These are phyloP conservation scores for Cenchrus purpureus DNA, from an alignment of 176 grass and related monocot species.

Conservation along the genomic window DNA sequence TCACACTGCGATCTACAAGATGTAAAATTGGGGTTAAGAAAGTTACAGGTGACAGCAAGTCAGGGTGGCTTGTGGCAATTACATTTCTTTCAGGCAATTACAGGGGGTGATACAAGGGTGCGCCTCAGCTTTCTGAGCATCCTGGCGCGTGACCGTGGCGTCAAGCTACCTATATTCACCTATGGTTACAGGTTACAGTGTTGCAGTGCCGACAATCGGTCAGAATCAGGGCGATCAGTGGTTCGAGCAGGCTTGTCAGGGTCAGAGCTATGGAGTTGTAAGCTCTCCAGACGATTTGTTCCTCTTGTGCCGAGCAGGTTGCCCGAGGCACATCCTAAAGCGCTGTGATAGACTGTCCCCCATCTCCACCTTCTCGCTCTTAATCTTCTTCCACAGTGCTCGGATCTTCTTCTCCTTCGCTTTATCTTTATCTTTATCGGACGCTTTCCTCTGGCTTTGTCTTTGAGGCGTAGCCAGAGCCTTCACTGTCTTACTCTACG, in stretches of 20 bases:
- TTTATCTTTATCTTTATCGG: constrained; percentile 44
- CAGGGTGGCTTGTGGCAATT: background rate
- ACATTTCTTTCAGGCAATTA: constrained; percentile 25
- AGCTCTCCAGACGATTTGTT: constrained; percentile 51
- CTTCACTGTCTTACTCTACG: constrained; percentile 65
- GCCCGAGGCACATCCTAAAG: constrained; percentile 71
- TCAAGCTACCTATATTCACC: constrained; percentile 44
- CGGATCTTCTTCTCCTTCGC: constrained; percentile 66
- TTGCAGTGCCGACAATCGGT: background rate
- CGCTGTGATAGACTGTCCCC: constrained; percentile 62
- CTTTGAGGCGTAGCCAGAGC: constrained; percentile 78
- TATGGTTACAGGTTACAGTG: constrained; percentile 36
- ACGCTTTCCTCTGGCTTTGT: constrained; percentile 47
- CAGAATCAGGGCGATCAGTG: constrained; percentile 29
- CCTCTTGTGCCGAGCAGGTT: constrained; percentile 55
- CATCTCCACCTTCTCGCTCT: constrained; percentile 45
- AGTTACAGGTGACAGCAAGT: background rate
- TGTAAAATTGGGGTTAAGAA: background rate
- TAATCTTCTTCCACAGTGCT: constrained; percentile 59
- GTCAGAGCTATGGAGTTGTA: constrained; percentile 3
- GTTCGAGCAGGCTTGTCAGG: constrained; percentile 24
- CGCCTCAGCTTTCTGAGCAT: background rate
- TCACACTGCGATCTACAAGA: background rate
- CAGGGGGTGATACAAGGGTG: constrained; percentile 33
- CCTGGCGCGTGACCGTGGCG: background rate